Evolutionary conservation across 352 stramenopile species (phyloP).

Genomic region (Phytophthora niederhauseri): DNA sequence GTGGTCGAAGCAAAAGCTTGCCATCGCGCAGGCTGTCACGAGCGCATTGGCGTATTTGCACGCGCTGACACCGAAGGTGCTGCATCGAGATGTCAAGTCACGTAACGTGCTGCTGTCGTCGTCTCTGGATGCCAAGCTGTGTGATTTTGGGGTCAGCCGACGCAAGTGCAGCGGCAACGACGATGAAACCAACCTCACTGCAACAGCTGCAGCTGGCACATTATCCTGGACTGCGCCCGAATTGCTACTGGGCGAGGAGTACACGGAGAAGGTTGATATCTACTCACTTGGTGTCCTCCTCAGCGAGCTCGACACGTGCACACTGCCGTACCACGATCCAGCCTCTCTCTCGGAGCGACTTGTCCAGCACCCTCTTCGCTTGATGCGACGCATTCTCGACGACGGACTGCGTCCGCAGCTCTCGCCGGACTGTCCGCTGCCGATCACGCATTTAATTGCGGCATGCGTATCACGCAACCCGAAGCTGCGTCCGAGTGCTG

Average conservation of each 20-base stretch:
- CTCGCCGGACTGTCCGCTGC: slow-evolving; percentile 56
- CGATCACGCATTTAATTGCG: slow-evolving; percentile 61
- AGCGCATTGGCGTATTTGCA: slow-evolving; percentile 85
- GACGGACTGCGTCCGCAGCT: slow-evolving; percentile 62
- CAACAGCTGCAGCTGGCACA: slow-evolving; percentile 55
- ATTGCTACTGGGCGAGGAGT: slow-evolving; percentile 67
- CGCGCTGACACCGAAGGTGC: slow-evolving; percentile 67
- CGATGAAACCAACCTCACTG: slow-evolving; percentile 50
- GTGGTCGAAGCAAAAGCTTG: slow-evolving; percentile 59
- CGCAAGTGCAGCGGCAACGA: slow-evolving; percentile 54
- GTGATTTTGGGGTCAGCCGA: slow-evolving; percentile 61
- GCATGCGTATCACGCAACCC: slow-evolving; percentile 61
- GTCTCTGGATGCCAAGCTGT: slow-evolving; percentile 57
- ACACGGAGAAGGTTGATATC: slow-evolving; percentile 78
- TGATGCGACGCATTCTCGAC: slow-evolving; percentile 68
- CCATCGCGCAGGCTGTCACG: slow-evolving; percentile 59
- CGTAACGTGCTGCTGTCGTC: slow-evolving; percentile 82
- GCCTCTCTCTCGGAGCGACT: slow-evolving; percentile 47
- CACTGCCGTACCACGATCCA: slow-evolving; percentile 68
- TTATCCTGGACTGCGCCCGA: slow-evolving; percentile 74
- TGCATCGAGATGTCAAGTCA: slow-evolving; percentile 91
- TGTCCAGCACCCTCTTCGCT: slow-evolving; percentile 54
- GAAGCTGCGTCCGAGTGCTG: slow-evolving; percentile 52
- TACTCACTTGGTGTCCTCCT: slow-evolving; percentile 83
- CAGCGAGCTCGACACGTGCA: slow-evolving; percentile 74